Percentiles rank a stretch among this genome's conserved stretches.
Conservation (phyloP, 1,284 basidiomycete genomes). For the Spongiforma sp. region DNA sequence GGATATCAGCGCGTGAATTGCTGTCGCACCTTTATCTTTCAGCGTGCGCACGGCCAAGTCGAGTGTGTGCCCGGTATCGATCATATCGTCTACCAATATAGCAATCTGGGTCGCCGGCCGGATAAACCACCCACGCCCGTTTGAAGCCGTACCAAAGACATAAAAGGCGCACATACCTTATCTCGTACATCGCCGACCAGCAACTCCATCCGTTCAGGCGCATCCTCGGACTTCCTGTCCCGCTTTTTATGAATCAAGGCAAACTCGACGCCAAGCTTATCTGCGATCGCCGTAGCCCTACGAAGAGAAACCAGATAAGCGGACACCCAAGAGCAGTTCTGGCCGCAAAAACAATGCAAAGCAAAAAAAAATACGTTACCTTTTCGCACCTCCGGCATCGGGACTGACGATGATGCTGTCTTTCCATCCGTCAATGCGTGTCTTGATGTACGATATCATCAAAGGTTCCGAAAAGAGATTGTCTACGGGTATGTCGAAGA, state of each 20-base stretch:
- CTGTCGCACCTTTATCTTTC: conserved; percentile 86
- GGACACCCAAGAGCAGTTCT: too few relatives aligned
- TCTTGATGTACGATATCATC: conserved; percentile 91
- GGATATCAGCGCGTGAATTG: conserved; percentile 89
- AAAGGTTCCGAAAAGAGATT: conserved; percentile 92
- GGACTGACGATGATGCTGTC: conserved; percentile 95
- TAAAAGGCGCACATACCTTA: conserved; percentile 60
- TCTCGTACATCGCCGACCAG: conserved; percentile 96
- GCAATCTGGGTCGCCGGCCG: too few relatives aligned
- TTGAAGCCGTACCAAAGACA: conserved; percentile 7
- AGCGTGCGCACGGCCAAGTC: conserved; percentile 86
- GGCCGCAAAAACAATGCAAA: neutral
- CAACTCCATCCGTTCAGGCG: conserved; percentile 88
- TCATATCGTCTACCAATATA: conserved; percentile 98
- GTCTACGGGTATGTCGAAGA: conserved; percentile 99
- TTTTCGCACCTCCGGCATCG: conserved; percentile 97
- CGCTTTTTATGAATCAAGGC: conserved; percentile 96
- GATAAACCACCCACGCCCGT: conserved; percentile 6
- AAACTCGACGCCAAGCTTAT: conserved; percentile 96
- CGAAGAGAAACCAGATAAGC: conserved; percentile 13
- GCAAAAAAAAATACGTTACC: conserved; percentile 56
- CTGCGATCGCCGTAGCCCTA: conserved; percentile 94
- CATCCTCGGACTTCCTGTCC: conserved; percentile 59
- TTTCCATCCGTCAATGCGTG: conserved; percentile 86
- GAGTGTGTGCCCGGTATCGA: conserved; percentile 93